Conservation (phyloP, 441 rosid genomes). For the Viola pubescens region DNA sequence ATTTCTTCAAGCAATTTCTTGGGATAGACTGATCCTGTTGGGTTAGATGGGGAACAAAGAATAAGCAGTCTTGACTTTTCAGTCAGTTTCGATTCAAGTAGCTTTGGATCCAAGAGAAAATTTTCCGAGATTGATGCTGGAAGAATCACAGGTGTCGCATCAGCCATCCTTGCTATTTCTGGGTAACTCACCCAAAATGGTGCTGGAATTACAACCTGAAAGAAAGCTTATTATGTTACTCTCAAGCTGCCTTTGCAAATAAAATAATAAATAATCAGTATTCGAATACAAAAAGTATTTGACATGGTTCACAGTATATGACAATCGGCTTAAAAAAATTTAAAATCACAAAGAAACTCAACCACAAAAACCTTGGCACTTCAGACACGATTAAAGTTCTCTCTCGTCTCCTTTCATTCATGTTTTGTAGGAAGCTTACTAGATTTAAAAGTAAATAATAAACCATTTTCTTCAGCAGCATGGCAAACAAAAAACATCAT, state of each 20-base stretch:
- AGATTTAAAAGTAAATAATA: no score
- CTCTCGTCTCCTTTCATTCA: no score
- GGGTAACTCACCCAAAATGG: constrained; percentile 99
- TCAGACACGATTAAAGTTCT: no score
- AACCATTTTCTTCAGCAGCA: background rate
- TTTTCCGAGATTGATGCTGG: constrained; percentile 68
- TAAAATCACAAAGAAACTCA: no score
- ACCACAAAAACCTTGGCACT: no score
- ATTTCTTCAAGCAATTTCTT: constrained; percentile 82
- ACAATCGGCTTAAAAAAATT: no score
- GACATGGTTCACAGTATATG: no score
- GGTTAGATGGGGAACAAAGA: constrained; percentile 93
- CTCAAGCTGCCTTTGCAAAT: background rate
- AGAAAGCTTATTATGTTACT: background rate
- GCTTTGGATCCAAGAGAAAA: constrained; percentile 78
- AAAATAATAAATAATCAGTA: background rate
- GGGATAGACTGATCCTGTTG: constrained; percentile 96
- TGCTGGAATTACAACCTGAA: constrained; percentile 88
- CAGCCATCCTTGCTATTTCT: constrained; percentile 87
- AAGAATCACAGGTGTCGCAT: constrained; percentile 90
- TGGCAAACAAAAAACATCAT: background rate
- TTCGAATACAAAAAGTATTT: no score
- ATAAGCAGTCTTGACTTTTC: constrained; percentile 82
- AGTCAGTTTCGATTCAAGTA: constrained; percentile 57
- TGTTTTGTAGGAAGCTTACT: no score